phyloP scores from a whole-genome alignment of 1,284 basidiomycete species.

The Mycena citricolor region DNA sequence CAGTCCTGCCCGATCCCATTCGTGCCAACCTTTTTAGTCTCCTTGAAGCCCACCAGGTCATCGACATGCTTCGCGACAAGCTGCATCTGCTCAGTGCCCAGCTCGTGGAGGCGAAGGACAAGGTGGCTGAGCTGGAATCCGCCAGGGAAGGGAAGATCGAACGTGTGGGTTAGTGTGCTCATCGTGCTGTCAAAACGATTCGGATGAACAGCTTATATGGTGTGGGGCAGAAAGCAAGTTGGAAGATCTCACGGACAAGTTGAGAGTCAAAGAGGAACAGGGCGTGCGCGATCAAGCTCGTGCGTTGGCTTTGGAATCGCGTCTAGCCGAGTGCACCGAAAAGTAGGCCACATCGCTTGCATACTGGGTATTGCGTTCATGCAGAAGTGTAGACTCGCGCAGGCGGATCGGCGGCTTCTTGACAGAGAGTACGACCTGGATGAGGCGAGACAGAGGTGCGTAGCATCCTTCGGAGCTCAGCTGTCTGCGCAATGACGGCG shows the following conservation, averaged over 20 bases:
- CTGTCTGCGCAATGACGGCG: too few relatives aligned
- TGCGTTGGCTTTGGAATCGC: constrained; percentile 24
- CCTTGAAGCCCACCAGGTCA: constrained; percentile 50
- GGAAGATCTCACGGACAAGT: constrained; percentile 28
- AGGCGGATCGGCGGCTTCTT: too few relatives aligned
- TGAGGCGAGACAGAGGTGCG: too few relatives aligned
- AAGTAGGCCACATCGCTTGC: constrained; percentile 24
- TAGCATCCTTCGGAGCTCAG: too few relatives aligned
- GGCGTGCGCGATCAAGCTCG: constrained; percentile 28
- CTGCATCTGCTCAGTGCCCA: constrained; percentile 44
- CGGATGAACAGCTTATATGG: neutral
- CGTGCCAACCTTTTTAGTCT: neutral
- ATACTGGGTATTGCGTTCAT: too few relatives aligned
- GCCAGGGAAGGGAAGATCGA: constrained; percentile 32
- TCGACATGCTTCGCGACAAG: constrained; percentile 52
- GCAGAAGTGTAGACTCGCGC: neutral
- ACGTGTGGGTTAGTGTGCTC: constrained; percentile 24
- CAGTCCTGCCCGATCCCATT: constrained; percentile 11
- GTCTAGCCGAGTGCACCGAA: constrained; percentile 23
- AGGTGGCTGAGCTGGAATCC: constrained; percentile 41
- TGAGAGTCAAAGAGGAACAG: constrained; percentile 34
- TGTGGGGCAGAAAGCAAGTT: constrained; percentile 29
- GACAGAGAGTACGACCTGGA: too few relatives aligned
- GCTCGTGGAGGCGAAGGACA: constrained; percentile 41
- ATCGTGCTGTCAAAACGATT: neutral